Conservation (phyloP, 176 grass and related monocot genomes). For the Ensete glaucum region DNA sequence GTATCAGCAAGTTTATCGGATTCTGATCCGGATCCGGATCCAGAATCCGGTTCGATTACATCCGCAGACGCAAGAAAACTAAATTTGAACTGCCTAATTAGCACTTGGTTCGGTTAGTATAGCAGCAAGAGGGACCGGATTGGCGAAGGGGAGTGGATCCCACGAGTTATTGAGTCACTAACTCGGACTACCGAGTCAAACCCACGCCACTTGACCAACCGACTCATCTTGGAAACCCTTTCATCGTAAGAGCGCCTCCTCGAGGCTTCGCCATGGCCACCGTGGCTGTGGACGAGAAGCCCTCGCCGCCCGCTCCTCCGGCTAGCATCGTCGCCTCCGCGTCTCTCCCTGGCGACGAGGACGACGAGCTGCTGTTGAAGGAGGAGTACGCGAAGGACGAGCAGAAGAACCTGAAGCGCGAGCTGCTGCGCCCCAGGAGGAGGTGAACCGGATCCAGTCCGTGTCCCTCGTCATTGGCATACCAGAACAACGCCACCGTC, state of each 20-base stretch:
- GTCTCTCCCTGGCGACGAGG: not conserved
- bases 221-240: not conserved
- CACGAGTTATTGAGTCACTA: not conserved
- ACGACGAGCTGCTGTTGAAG: slow-evolving; percentile 5
- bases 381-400: slow-evolving; percentile 12
- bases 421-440: slow-evolving; percentile 5
- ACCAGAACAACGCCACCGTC: slow-evolving; percentile 13
- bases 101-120: no score
- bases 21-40: no score
- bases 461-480: slow-evolving; percentile 2
- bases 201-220: not conserved
- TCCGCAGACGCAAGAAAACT: no score
- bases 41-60: no score
- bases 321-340: not conserved
- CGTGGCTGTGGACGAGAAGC: not conserved
- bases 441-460: slow-evolving; percentile 6
- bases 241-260: not conserved
- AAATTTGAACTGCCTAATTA: no score
- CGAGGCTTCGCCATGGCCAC: not conserved
- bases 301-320: not conserved
- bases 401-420: slow-evolving; percentile 1
- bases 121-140: no score
- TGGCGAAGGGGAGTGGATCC: no score
- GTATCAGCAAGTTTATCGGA: no score
- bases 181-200: not conserved